Evolutionary conservation across 2,329 filamentous ascomycete genomes (phyloP).

Genomic region (Xylariaceae sp.): DNA sequence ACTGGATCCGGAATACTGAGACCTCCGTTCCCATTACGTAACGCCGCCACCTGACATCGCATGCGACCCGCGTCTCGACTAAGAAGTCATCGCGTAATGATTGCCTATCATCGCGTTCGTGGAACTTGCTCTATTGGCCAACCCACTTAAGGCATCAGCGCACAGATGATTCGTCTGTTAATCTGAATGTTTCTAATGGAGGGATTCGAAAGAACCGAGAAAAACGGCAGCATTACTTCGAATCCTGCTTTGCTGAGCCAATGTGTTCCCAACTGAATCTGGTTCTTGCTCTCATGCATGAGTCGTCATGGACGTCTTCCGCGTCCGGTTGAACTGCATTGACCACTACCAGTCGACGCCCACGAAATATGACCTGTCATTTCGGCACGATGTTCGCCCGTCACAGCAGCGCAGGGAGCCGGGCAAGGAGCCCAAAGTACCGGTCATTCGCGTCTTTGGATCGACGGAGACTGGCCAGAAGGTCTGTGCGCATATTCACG

Average conservation of each 20-base stretch:
- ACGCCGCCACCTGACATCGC: conserved; percentile 19
- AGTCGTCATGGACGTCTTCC: conserved; percentile 63
- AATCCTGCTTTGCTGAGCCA: neutral
- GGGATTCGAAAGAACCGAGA: neutral
- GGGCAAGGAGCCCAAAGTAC: conserved; percentile 65
- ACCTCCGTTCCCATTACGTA: neutral
- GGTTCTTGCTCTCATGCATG: conserved; percentile 10
- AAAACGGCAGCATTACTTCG: conserved; percentile 1
- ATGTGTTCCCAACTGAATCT: neutral
- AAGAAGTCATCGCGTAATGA: conserved; percentile 14
- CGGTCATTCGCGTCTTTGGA: conserved; percentile 85
- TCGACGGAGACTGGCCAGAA: conserved; percentile 93
- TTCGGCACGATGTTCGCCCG: conserved; percentile 59
- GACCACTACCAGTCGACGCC: conserved; percentile 85
- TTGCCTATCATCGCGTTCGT: conserved; percentile 1
- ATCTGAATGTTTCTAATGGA: neutral
- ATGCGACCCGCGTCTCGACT: conserved; percentile 15
- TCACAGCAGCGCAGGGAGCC: conserved; percentile 59
- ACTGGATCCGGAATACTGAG: neutral
- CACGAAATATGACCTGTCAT: conserved; percentile 72
- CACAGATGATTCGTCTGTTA: neutral
- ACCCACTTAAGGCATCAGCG: neutral
- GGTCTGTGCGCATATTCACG: conserved; percentile 92
- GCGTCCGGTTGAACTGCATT: conserved; percentile 89
- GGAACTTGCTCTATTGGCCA: neutral